Evolutionary conservation across 2,329 filamentous ascomycete species (phyloP).

Genomic region (Daldinia sp.): DNA sequence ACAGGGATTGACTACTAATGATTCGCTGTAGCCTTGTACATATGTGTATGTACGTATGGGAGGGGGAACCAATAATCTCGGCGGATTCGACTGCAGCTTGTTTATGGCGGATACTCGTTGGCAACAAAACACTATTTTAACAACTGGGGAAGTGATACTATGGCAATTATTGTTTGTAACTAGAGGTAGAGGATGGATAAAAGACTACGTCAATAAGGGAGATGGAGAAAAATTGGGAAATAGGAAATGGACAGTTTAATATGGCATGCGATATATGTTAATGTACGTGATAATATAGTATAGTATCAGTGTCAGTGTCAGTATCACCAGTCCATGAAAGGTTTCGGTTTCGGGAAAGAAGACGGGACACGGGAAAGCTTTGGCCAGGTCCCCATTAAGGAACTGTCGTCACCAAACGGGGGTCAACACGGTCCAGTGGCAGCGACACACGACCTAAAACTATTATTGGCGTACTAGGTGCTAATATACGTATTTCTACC

Average conservation of each 20-base stretch:
- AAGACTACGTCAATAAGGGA: neutral
- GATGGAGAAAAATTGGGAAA: neutral
- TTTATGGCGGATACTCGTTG: slow-evolving; percentile 33
- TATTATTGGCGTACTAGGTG: slow-evolving; percentile 1
- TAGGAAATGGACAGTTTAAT: slow-evolving; percentile 7
- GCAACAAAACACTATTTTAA: slow-evolving; percentile 37
- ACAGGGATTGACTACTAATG: slow-evolving; percentile 18
- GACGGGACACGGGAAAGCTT: slow-evolving; percentile 18
- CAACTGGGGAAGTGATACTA: slow-evolving; percentile 19
- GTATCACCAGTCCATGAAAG: slow-evolving; percentile 11
- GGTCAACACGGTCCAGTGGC: slow-evolving; percentile 14
- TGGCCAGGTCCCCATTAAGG: neutral
- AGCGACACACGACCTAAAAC: slow-evolving; percentile 18
- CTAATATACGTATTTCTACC: too few species aligned
- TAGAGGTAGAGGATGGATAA: neutral
- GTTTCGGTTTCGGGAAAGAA: slow-evolving; percentile 23
- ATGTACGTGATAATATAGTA: slow-evolving; percentile 1
- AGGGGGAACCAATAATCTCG: slow-evolving; percentile 34
- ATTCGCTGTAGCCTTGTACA: slow-evolving; percentile 31
- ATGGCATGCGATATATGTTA: slow-evolving; percentile 11
- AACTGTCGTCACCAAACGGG: slow-evolving; percentile 41
- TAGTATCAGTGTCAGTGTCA: neutral
- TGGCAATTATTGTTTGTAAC: neutral
- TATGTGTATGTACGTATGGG: slow-evolving; percentile 27
- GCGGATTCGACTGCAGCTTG: slow-evolving; percentile 33